A percentile compares a stretch with the other conserved stretches of the same genome.
phyloP scores from a whole-genome alignment of 2,329 filamentous ascomycete genomes.

The Colletotrichum sp. region DNA sequence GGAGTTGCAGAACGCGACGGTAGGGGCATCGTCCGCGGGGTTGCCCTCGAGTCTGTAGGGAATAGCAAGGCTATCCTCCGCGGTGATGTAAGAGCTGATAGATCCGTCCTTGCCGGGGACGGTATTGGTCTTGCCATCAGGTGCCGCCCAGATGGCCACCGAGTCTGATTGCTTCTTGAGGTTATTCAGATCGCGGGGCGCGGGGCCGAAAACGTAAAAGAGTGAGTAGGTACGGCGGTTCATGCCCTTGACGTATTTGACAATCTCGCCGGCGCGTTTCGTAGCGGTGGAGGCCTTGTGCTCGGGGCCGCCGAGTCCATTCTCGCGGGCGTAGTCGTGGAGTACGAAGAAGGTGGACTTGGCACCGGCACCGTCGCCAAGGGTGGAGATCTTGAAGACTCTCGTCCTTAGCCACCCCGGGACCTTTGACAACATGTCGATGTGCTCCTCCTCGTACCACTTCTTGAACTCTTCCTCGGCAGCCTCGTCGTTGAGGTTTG shows the following conservation, averaged over 20 bases:
- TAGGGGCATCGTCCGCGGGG: slow-evolving; percentile 67
- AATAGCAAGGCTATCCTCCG: slow-evolving; percentile 70
- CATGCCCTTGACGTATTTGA: slow-evolving; percentile 63
- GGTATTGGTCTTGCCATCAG: slow-evolving; percentile 62
- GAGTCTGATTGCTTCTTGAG: slow-evolving; percentile 55
- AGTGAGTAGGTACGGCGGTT: slow-evolving; percentile 69
- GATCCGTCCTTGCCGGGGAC: slow-evolving; percentile 52
- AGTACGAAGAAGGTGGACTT: slow-evolving; percentile 65
- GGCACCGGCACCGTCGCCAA: slow-evolving; percentile 55
- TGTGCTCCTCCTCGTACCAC: slow-evolving; percentile 81
- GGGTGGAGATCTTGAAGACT: slow-evolving; percentile 69
- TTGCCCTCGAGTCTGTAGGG: slow-evolving; percentile 81
- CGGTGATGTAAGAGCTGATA: slow-evolving; percentile 72
- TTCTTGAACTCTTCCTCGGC: slow-evolving; percentile 61
- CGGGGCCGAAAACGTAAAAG: slow-evolving; percentile 82
- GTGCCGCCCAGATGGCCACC: slow-evolving; percentile 54
- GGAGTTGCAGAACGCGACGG: slow-evolving; percentile 80
- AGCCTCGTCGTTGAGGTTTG: slow-evolving; percentile 56
- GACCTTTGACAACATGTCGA: slow-evolving; percentile 72
- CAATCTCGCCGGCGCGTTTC: slow-evolving; percentile 64
- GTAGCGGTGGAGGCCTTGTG: slow-evolving; percentile 69
- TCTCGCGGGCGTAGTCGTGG: slow-evolving; percentile 73
- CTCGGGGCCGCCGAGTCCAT: slow-evolving; percentile 70
- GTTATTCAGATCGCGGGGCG: slow-evolving; percentile 69
- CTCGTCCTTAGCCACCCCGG: slow-evolving; percentile 81